Conservation (phyloP, 345 rosid genomes). For the Camelina sativa region DNA sequence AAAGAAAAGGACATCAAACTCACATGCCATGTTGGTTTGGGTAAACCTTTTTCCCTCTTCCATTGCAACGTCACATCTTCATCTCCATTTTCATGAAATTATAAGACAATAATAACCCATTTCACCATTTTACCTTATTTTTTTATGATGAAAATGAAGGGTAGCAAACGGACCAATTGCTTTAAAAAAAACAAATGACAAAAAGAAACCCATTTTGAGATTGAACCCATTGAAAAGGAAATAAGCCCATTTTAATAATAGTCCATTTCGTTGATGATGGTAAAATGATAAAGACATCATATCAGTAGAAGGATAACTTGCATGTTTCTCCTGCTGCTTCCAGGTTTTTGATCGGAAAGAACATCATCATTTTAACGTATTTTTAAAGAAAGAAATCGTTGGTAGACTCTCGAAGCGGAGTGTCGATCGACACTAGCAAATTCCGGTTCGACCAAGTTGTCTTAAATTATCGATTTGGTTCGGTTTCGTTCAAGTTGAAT, state of each 20-base stretch:
- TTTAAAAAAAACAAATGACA: no score
- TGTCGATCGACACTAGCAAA: no score
- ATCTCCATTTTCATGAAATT: conserved; percentile 25
- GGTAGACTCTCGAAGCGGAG: no score
- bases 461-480: no score
- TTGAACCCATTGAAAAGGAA: not conserved
- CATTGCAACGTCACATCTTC: conserved; percentile 42
- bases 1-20: conserved; percentile 17
- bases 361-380: no score
- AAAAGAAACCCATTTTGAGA: not conserved
- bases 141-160: not conserved
- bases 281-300: no score
- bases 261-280: not conserved
- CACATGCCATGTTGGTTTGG: conserved; percentile 40
- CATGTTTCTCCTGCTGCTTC: no score
- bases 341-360: no score
- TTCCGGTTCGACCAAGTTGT: no score
- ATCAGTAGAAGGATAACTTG: no score
- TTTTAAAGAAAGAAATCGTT: no score
- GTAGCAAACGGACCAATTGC: not conserved
- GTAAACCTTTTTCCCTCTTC: conserved; percentile 26
- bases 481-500: no score
- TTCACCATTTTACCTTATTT: not conserved
- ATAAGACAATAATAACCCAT: conserved; percentile 10
- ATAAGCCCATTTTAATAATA: not conserved